Conservation (phyloP, 495 filamentous ascomycete genomes). For the Aspergillus coremiiformis region DNA sequence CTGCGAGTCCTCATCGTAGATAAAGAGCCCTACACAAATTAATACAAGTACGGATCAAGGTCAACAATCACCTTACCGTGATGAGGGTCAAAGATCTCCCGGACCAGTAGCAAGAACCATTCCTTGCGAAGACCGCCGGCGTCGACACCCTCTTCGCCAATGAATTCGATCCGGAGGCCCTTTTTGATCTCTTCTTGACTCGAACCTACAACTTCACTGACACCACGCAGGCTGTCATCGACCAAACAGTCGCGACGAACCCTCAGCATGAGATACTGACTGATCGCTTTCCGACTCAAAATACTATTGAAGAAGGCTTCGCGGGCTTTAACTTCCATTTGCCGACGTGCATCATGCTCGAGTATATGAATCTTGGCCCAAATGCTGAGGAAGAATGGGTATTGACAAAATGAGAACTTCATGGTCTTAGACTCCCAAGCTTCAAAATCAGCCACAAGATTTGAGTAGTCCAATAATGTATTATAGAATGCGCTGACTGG, state of each 20-base stretch:
- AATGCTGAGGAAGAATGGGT: slow-evolving; percentile 89
- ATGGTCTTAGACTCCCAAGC: slow-evolving; percentile 70
- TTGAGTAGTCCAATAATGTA: slow-evolving; percentile 73
- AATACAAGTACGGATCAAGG: background rate
- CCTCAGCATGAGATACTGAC: slow-evolving; percentile 72
- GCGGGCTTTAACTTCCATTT: slow-evolving; percentile 85
- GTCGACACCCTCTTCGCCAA: slow-evolving; percentile 87
- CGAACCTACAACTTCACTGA: slow-evolving; percentile 79
- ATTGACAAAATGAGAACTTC: slow-evolving; percentile 88
- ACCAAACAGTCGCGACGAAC: slow-evolving; percentile 84
- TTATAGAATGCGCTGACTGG: slow-evolving; percentile 85
- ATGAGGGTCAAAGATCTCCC: slow-evolving; percentile 87
- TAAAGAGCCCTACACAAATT: slow-evolving; percentile 61
- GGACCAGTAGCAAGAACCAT: slow-evolving; percentile 87
- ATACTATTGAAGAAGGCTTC: slow-evolving; percentile 92
- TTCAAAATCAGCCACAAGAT: slow-evolving; percentile 84
- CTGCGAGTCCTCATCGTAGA: slow-evolving; percentile 89
- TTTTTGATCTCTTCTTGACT: slow-evolving; percentile 90
- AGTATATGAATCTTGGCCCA: slow-evolving; percentile 90
- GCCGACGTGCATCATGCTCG: slow-evolving; percentile 81
- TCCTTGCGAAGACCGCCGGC: slow-evolving; percentile 89
- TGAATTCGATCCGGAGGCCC: slow-evolving; percentile 77
- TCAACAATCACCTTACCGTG: slow-evolving; percentile 54
- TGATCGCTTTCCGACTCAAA: slow-evolving; percentile 61
- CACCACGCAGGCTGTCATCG: slow-evolving; percentile 79